These are phyloP conservation scores for Eutypa lata DNA, from an alignment of 2,329 filamentous ascomycete genomes.

Conservation along the genomic window DNA sequence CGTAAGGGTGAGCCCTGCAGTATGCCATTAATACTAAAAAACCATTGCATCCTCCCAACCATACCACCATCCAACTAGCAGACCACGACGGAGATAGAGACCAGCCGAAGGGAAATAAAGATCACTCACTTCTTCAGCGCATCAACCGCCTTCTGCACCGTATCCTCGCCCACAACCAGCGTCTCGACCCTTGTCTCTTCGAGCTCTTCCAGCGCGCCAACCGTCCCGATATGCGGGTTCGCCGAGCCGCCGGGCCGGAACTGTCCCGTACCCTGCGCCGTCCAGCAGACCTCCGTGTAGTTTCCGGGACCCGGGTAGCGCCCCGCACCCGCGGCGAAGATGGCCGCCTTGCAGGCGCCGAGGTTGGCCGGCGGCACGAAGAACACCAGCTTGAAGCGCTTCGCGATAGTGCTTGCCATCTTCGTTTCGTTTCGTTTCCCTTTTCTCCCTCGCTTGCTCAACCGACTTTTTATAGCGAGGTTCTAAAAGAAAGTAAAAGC, in stretches of 20 bases:
- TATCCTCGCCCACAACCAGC: slow-evolving; percentile 57
- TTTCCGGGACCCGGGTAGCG: slow-evolving; percentile 46
- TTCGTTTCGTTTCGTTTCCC: neutral
- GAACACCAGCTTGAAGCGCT: slow-evolving; percentile 44
- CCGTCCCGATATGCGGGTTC: slow-evolving; percentile 60
- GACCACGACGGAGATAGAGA: too few relatives aligned
- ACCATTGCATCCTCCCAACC: too few relatives aligned
- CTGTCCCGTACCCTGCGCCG: slow-evolving; percentile 55
- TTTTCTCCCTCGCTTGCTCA: neutral
- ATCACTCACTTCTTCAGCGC: slow-evolving; percentile 61
- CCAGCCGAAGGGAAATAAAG: too few relatives aligned
- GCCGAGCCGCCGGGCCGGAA: slow-evolving; percentile 61
- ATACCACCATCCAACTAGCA: too few relatives aligned
- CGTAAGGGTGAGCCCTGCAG: slow-evolving; percentile 48
- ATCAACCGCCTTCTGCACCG: slow-evolving; percentile 53
- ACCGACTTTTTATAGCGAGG: too few relatives aligned
- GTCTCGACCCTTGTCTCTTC: slow-evolving; percentile 63
- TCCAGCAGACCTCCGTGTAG: slow-evolving; percentile 55
- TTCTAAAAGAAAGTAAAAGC: too few relatives aligned
- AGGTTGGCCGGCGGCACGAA: slow-evolving; percentile 43
- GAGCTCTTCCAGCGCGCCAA: slow-evolving; percentile 55
- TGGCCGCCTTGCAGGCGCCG: slow-evolving; percentile 50
- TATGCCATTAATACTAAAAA: slow-evolving; percentile 2
- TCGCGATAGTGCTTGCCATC: neutral
- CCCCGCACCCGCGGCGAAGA: slow-evolving; percentile 58